Evolutionary conservation across 1,284 basidiomycete species (phyloP).

Genomic region (Caloboletus firmus): DNA sequence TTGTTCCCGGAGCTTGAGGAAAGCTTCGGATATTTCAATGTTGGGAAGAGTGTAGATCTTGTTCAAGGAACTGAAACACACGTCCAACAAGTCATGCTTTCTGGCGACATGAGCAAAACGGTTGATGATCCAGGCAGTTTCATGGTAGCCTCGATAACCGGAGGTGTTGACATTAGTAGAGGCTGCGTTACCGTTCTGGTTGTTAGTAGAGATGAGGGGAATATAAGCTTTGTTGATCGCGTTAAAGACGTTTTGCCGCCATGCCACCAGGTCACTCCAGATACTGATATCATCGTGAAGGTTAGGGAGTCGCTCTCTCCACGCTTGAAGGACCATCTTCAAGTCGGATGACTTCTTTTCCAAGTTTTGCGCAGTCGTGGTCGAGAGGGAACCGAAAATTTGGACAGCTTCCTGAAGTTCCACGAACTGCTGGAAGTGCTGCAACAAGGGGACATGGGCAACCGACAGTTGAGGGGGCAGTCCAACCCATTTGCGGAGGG

Average conservation of each 20-base stretch:
- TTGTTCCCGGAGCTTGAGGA: constrained; percentile 98
- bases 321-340: constrained; percentile 94
- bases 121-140: constrained; percentile 99
- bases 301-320: constrained; percentile 97
- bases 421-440: constrained; percentile 99
- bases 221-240: constrained; percentile 98
- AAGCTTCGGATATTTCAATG: constrained; percentile 99
- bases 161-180: constrained; percentile 76
- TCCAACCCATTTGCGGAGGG: constrained; percentile 94
- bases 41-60: constrained; percentile 99
- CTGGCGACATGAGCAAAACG: constrained; percentile 99
- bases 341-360: constrained; percentile 95
- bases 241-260: constrained; percentile 91
- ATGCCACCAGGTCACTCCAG: constrained; percentile 98
- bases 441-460: constrained; percentile 92
- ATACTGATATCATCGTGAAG: constrained; percentile 97
- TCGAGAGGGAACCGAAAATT: constrained; percentile 89
- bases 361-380: constrained; percentile 86
- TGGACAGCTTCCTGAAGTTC: constrained; percentile 96
- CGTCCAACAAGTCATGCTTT: constrained; percentile 95
- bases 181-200: constrained; percentile 48
- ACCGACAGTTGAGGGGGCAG: constrained; percentile 85
- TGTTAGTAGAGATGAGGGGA: constrained; percentile 72
- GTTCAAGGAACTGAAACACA: constrained; percentile 92
- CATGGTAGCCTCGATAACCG: constrained; percentile 98